A percentile compares a stretch with the other conserved stretches of the same genome.
Evolutionary conservation across 73 alveolate genomes (phyloP).

Genomic region (Tetrahymena elliotti): DNA sequence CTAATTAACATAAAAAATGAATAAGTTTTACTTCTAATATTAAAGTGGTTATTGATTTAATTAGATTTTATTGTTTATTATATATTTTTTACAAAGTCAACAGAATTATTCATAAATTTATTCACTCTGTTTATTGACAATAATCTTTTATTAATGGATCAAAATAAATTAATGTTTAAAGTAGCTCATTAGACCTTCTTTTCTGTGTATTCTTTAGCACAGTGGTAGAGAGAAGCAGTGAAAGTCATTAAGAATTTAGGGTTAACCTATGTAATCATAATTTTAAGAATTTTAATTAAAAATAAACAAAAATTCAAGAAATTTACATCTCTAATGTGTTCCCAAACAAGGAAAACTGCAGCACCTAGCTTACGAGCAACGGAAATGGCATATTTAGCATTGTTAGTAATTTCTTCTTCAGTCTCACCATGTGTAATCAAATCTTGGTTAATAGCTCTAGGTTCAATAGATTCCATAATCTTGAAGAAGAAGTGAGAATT

Average conservation of each 20-base stretch:
- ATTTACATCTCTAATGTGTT: conserved; percentile 86
- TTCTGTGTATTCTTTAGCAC: conserved; percentile 26
- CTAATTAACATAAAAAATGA: not conserved
- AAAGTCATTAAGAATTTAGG: conserved; percentile 24
- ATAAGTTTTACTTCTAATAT: no score
- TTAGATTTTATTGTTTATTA: no score
- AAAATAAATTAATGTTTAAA: not conserved
- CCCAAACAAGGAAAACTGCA: conserved; percentile 88
- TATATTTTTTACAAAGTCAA: no score
- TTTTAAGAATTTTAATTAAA: no score
- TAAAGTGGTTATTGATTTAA: no score
- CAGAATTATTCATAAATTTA: no score
- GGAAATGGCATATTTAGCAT: conserved; percentile 91
- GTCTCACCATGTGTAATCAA: conserved; percentile 75
- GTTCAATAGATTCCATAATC: conserved; percentile 78
- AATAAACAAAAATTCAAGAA: not conserved
- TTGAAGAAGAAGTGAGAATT: conserved; percentile 71
- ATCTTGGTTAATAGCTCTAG: conserved; percentile 88
- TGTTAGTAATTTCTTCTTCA: conserved; percentile 76
- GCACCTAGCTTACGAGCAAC: conserved; percentile 96
- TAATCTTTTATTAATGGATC: not conserved
- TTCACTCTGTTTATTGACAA: no score
- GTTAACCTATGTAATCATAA: not conserved
- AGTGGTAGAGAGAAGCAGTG: conserved; percentile 28
- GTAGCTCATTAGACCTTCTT: not conserved